phyloP scores from a whole-genome alignment of 108 stramenopile species.

The Cyclotella sp. region DNA sequence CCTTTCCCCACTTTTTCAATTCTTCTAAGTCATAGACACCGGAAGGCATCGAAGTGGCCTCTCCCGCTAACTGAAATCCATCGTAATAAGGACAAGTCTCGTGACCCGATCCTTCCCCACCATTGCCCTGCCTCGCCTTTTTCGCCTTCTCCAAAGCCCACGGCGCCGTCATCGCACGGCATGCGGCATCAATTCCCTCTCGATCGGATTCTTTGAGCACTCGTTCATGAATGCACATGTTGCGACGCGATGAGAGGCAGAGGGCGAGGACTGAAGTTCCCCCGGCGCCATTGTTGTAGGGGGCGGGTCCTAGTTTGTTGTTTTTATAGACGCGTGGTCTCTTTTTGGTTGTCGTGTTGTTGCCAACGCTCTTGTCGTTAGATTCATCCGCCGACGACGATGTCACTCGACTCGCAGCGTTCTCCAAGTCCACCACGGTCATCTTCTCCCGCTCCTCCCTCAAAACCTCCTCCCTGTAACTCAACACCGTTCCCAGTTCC shows the following conservation, averaged over 20 bases:
- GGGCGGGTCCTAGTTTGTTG: conserved; percentile 70
- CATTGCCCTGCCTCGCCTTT: conserved; percentile 18
- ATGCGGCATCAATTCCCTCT: conserved; percentile 97
- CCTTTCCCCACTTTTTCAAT: conserved; percentile 90
- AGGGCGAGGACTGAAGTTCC: conserved; percentile 89
- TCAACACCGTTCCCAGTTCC: conserved; percentile 93
- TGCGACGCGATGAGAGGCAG: conserved; percentile 95
- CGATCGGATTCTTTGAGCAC: conserved; percentile 96
- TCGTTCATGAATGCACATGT: conserved; percentile 97
- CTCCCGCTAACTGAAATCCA: conserved; percentile 88
- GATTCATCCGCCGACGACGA: background rate
- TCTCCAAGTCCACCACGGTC: background rate
- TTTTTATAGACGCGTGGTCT: conserved; percentile 19
- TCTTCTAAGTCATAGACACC: conserved; percentile 97
- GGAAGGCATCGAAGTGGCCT: conserved; percentile 86
- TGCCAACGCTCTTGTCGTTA: conserved; percentile 11
- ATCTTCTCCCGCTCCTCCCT: conserved; percentile 47
- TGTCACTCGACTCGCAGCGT: conserved; percentile 5
- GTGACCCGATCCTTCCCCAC: conserved; percentile 12
- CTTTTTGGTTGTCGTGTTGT: conserved; percentile 10
- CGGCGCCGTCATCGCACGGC: conserved; percentile 96
- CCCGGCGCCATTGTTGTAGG: conserved; percentile 71
- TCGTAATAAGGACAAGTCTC: conserved; percentile 96
- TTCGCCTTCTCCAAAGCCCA: conserved; percentile 92
- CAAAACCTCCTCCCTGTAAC: conserved; percentile 85